Percentiles rank a stretch among this genome's conserved stretches.
Evolutionary conservation across 169 alveolate species (phyloP).

Genomic region (Cyclospora cayetanensis): DNA sequence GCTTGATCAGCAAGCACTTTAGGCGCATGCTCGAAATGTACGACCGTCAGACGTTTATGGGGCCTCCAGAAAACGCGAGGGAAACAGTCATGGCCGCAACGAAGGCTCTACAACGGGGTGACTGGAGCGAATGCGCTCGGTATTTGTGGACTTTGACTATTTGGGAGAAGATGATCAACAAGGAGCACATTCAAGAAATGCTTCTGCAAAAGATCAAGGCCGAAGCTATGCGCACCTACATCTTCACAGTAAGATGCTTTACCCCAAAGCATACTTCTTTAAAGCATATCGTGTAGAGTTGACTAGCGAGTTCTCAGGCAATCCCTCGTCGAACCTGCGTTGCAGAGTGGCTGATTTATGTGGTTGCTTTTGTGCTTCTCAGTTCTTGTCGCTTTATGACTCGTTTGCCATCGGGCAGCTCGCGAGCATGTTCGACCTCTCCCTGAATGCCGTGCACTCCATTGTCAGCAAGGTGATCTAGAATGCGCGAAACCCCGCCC

Average conservation of each 20-base stretch:
- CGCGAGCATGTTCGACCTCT: slow-evolving; percentile 86
- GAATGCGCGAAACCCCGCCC: too few species aligned
- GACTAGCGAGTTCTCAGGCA: too few species aligned
- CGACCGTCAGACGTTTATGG: slow-evolving; percentile 90
- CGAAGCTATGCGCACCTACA: slow-evolving; percentile 94
- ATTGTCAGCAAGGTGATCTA: slow-evolving; percentile 86
- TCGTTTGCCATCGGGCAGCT: slow-evolving; percentile 88
- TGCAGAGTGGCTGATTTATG: not conserved
- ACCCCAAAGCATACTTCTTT: not conserved
- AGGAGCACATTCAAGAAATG: slow-evolving; percentile 86
- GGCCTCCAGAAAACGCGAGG: slow-evolving; percentile 96
- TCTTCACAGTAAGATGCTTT: slow-evolving; percentile 79
- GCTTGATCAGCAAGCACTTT: slow-evolving; percentile 88
- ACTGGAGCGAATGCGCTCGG: slow-evolving; percentile 93
- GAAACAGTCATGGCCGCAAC: slow-evolving; percentile 94
- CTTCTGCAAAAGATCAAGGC: slow-evolving; percentile 90
- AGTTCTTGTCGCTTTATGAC: slow-evolving; percentile 84
- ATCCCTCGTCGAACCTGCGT: too few species aligned
- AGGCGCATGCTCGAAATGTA: slow-evolving; percentile 92
- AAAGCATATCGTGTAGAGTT: too few species aligned
- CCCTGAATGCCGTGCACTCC: slow-evolving; percentile 85
- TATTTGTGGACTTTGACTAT: slow-evolving; percentile 83
- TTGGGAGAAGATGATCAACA: slow-evolving; percentile 87
- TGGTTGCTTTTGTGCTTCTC: not conserved
- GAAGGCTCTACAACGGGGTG: slow-evolving; percentile 91